Percentiles rank a stretch among this genome's conserved stretches.
Conservation (phyloP, 805 yeast species). For the Debaryomyces castellii region DNA sequence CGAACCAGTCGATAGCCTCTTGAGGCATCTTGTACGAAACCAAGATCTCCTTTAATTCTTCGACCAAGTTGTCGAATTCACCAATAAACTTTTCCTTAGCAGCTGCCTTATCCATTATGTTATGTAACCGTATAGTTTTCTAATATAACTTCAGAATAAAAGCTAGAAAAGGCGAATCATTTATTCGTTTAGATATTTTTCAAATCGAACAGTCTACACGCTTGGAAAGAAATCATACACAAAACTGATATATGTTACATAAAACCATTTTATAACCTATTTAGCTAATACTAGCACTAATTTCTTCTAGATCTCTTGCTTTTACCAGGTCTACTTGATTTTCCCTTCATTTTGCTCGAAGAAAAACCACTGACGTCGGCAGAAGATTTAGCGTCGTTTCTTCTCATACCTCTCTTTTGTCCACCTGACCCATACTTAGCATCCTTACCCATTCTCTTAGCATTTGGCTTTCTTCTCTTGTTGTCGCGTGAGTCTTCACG, state of each 20-base stretch:
- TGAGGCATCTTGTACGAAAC: constrained; percentile 74
- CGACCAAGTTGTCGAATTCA: constrained; percentile 75
- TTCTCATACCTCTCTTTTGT: constrained; percentile 67
- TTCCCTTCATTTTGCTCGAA: constrained; percentile 50
- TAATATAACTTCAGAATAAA: neutral
- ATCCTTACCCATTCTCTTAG: constrained; percentile 69
- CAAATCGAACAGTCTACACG: neutral
- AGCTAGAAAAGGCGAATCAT: too few relatives aligned
- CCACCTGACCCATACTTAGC: constrained; percentile 78
- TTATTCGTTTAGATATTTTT: neutral
- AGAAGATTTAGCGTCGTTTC: constrained; percentile 71
- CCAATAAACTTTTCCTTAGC: constrained; percentile 57
- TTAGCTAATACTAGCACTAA: constrained; percentile 6
- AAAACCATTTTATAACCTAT: constrained; percentile 1
- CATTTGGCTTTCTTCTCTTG: constrained; percentile 50
- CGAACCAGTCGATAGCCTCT: constrained; percentile 86
- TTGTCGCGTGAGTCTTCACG: constrained; percentile 43
- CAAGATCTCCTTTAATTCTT: constrained; percentile 66
- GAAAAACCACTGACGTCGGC: constrained; percentile 65
- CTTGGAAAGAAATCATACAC: neutral
- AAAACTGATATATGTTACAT: constrained; percentile 3
- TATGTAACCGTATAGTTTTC: neutral
- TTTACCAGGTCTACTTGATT: constrained; percentile 41
- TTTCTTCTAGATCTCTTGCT: constrained; percentile 36
- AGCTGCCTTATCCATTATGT: constrained; percentile 27